phyloP scores from a whole-genome alignment of 2,329 filamentous ascomycete genomes.

The Stagonosporopsis chrysanthemi region DNA sequence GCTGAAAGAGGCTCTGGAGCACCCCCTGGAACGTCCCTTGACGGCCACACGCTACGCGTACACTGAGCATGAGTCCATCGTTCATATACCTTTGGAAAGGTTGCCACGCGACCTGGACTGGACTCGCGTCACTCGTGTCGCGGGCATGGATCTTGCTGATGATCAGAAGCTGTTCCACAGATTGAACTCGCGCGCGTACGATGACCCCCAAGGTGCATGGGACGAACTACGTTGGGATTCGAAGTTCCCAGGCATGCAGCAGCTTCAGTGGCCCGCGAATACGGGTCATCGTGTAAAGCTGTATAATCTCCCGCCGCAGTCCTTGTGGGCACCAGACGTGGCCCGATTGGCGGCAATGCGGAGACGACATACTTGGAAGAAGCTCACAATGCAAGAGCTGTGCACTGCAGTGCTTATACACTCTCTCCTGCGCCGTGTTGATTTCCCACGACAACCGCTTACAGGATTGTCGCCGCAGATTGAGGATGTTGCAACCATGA shows the following conservation, averaged over 20 bases:
- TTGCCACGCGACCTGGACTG: constrained; percentile 34
- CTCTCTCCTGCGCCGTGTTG: constrained; percentile 39
- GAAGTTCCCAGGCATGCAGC: constrained; percentile 31
- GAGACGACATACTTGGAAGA: constrained; percentile 51
- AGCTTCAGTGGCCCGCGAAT: constrained; percentile 50
- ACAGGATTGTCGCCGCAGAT: constrained; percentile 32
- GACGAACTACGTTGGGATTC: constrained; percentile 42
- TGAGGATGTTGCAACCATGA: constrained; percentile 19
- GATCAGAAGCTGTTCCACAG: constrained; percentile 26
- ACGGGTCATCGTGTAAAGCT: constrained; percentile 46
- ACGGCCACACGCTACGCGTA: background rate
- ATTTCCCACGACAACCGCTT: constrained; percentile 11
- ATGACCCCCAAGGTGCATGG: constrained; percentile 30
- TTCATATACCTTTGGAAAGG: constrained; percentile 21
- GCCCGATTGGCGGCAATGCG: constrained; percentile 41
- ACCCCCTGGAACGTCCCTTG: background rate
- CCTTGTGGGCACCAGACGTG: constrained; percentile 52
- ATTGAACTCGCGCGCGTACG: constrained; percentile 22
- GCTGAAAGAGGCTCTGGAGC: constrained; percentile 51
- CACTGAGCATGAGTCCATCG: background rate
- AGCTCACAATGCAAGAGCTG: constrained; percentile 52
- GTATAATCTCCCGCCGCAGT: constrained; percentile 54
- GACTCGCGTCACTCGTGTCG: constrained; percentile 23
- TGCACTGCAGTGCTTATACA: constrained; percentile 52
- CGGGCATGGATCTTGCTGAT: constrained; percentile 39